These are phyloP conservation scores for Capsicum chinense DNA, from an alignment of 257 asterid genomes.

Conservation along the genomic window DNA sequence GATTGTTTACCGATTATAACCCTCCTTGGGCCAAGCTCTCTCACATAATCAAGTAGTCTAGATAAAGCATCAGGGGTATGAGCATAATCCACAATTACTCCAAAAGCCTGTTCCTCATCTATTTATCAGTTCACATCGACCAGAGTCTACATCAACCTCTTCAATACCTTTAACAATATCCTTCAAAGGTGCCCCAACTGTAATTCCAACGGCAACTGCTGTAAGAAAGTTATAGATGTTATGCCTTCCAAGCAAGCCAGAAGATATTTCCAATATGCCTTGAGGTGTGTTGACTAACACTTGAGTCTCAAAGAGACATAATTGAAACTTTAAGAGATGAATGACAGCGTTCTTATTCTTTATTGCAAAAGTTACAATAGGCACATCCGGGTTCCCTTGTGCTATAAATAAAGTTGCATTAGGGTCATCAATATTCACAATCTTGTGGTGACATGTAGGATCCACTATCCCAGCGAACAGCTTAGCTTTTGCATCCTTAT, in stretches of 20 bases:
- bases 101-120: constrained; percentile 96
- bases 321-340: constrained; percentile 75
- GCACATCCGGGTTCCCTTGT: constrained; percentile 79
- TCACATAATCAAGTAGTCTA: constrained; percentile 80
- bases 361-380: constrained; percentile 83
- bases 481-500: constrained; percentile 64
- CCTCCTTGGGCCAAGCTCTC: constrained; percentile 84
- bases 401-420: constrained; percentile 70
- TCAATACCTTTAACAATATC: constrained; percentile 96
- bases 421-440: constrained; percentile 85
- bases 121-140: constrained; percentile 83
- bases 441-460: constrained; percentile 73
- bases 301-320: constrained; percentile 91
- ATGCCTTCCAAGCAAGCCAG: constrained; percentile 91
- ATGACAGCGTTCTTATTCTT: constrained; percentile 88
- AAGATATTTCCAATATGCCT: constrained; percentile 90
- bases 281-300: constrained; percentile 89
- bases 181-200: constrained; percentile 95
- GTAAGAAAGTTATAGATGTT: constrained; percentile 89
- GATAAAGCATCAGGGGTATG: constrained; percentile 84
- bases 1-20: constrained; percentile 70
- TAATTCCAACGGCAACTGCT: constrained; percentile 87
- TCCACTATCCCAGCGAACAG: constrained; percentile 84
- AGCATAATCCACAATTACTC: constrained; percentile 89
- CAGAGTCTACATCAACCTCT: constrained; percentile 96